A percentile compares a stretch with the other conserved stretches of the same genome.
Evolutionary conservation across 441 rosid species (phyloP).

Genomic region (Gossypium trilobum): DNA sequence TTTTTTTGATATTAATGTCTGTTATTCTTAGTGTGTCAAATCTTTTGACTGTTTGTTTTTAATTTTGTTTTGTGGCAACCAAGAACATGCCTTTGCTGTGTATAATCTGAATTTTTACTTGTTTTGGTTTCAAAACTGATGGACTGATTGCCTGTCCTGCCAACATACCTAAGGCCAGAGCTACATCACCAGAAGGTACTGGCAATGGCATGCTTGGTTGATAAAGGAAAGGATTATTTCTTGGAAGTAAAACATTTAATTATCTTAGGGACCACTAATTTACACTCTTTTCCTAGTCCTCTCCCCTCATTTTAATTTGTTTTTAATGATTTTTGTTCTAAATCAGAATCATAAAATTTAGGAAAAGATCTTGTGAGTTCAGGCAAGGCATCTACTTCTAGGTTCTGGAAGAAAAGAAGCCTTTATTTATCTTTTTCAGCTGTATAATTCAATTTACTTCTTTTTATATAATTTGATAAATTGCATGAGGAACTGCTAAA

Average conservation of each 20-base stretch:
- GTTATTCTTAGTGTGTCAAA: neutral
- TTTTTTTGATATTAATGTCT: conserved; percentile 1
- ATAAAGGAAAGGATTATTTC: neutral
- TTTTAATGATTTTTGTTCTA: neutral
- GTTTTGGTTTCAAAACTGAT: neutral
- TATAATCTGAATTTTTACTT: neutral
- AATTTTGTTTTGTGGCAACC: neutral
- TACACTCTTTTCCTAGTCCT: neutral
- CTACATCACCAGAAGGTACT: neutral
- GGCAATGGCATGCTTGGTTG: neutral
- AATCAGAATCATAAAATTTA: neutral
- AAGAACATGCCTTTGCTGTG: neutral
- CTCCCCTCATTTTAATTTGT: neutral
- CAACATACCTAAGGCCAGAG: neutral
- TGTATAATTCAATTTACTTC: neutral
- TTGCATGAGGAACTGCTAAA: neutral
- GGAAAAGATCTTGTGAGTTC: neutral
- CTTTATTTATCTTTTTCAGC: neutral
- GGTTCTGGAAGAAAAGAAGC: neutral
- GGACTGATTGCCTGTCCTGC: neutral
- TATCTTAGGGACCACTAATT: neutral
- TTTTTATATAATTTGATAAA: neutral
- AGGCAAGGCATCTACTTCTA: neutral
- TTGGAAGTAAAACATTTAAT: neutral
- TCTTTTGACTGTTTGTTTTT: neutral